A percentile compares a stretch with the other conserved stretches of the same genome.
These are phyloP conservation scores for Neonectria hederae DNA, from an alignment of 2,329 filamentous ascomycete genomes.

Conservation along the genomic window DNA sequence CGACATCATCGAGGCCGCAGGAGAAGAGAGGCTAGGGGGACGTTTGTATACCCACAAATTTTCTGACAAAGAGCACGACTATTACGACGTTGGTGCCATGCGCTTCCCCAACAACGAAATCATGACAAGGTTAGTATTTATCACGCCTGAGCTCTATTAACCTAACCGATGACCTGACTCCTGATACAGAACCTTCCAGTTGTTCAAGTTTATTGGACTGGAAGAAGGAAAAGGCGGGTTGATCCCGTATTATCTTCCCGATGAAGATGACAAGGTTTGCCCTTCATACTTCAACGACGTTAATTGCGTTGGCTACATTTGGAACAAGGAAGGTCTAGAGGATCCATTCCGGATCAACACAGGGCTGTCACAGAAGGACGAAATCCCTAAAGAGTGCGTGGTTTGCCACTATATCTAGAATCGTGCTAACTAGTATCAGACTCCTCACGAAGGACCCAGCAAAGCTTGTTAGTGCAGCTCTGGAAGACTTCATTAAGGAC, in stretches of 20 bases:
- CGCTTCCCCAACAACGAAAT: conserved; percentile 22
- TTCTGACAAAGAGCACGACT: conserved; percentile 15
- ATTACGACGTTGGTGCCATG: conserved; percentile 28
- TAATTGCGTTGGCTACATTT: background rate
- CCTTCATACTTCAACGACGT: conserved; percentile 32
- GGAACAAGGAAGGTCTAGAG: background rate
- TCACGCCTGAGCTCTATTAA: background rate
- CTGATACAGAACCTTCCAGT: conserved; percentile 27
- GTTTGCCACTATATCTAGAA: background rate
- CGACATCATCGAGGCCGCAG: conserved; percentile 25
- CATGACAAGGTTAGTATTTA: conserved; percentile 12
- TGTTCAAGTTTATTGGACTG: conserved; percentile 32
- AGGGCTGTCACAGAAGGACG: background rate
- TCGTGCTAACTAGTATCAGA: background rate
- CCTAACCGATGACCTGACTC: accelerated
- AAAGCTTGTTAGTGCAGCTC: conserved; percentile 2
- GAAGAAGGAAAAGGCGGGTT: conserved; percentile 8
- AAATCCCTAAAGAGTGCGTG: conserved; percentile 12
- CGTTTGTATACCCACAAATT: conserved; percentile 31
- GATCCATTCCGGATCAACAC: conserved; percentile 26
- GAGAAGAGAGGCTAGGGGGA: conserved; percentile 7
- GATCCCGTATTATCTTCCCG: conserved; percentile 32
- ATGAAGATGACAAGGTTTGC: conserved; percentile 1
- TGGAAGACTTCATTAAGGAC: conserved; percentile 10
- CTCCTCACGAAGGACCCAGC: conserved; percentile 5